Percentiles rank a stretch among this genome's conserved stretches.
Conservation (phyloP, 2,329 filamentous ascomycete species). For the Allantophomopsis lycopodina region DNA sequence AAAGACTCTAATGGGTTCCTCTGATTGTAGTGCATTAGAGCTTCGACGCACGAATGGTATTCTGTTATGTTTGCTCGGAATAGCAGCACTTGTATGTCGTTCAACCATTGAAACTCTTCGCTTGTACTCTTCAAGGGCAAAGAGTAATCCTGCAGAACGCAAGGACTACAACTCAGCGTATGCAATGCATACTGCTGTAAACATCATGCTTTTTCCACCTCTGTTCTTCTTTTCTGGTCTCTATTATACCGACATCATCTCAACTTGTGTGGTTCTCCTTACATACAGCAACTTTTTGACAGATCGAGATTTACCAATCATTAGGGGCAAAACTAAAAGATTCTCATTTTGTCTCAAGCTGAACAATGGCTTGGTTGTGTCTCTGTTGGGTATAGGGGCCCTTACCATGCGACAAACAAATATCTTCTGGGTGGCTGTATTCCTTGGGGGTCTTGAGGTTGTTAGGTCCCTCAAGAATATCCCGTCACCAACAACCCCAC, state of each 20-base stretch:
- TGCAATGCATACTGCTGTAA: constrained; percentile 50
- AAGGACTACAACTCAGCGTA: not conserved
- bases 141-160: not conserved
- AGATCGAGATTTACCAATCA: not conserved
- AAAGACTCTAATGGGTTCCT: no score
- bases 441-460: constrained; percentile 50
- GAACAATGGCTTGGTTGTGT: constrained; percentile 19
- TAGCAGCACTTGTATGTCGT: no score
- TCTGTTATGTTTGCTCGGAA: no score
- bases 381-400: constrained; percentile 44
- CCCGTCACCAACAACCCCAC: constrained; percentile 4
- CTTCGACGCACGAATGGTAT: no score
- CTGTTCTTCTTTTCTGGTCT: constrained; percentile 93
- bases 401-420: constrained; percentile 87
- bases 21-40: no score
- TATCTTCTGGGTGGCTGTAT: constrained; percentile 84
- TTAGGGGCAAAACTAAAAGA: no score
- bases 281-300: constrained; percentile 47
- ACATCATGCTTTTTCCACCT: constrained; percentile 74
- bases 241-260: constrained; percentile 89
- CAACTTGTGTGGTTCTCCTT: constrained; percentile 60
- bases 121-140: no score
- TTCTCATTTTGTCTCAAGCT: not conserved
- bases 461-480: constrained; percentile 35
- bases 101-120: no score